Percentiles rank a stretch among this genome's conserved stretches.
phyloP scores from a whole-genome alignment of 2,329 filamentous ascomycete genomes.

The Alternaria brassicicola region DNA sequence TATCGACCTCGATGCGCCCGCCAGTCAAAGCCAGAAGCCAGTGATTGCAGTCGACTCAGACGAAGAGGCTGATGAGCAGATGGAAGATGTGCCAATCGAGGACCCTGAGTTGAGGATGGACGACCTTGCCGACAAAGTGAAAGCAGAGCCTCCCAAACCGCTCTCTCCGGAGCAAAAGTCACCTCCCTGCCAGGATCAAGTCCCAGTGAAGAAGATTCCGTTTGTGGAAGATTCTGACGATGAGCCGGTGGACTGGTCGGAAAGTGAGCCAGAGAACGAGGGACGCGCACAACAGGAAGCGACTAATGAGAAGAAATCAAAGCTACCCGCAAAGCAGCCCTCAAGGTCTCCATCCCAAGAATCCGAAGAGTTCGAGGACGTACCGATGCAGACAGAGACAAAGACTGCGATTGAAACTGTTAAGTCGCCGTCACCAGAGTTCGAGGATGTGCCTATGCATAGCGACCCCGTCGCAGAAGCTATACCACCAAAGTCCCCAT shows the following conservation, averaged over 20 bases:
- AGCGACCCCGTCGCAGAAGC: constrained; percentile 14
- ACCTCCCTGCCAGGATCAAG: constrained; percentile 28
- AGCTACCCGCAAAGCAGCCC: constrained; percentile 38
- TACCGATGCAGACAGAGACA: constrained; percentile 32
- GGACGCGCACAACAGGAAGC: constrained; percentile 3
- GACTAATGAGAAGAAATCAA: background rate
- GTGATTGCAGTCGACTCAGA: constrained; percentile 69
- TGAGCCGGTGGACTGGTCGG: constrained; percentile 59
- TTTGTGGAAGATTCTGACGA: constrained; percentile 46
- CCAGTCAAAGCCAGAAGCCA: constrained; percentile 53
- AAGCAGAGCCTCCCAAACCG: constrained; percentile 50
- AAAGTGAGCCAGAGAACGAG: constrained; percentile 54
- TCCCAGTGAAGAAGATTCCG: constrained; percentile 24
- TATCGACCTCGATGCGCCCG: constrained; percentile 55
- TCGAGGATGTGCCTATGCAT: constrained; percentile 56
- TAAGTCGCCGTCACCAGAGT: constrained; percentile 56
- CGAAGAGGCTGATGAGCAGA: constrained; percentile 55
- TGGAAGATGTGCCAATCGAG: constrained; percentile 42
- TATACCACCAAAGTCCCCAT: constrained; percentile 48
- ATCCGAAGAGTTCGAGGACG: constrained; percentile 60
- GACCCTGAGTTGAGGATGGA: constrained; percentile 49
- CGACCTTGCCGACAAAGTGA: constrained; percentile 53
- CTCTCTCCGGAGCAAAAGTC: constrained; percentile 25
- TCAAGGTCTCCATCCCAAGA: constrained; percentile 54
- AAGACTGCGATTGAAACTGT: constrained; percentile 17